Evolutionary conservation across 169 alveolate species (phyloP).

Genomic region (Hammondia hammondi): DNA sequence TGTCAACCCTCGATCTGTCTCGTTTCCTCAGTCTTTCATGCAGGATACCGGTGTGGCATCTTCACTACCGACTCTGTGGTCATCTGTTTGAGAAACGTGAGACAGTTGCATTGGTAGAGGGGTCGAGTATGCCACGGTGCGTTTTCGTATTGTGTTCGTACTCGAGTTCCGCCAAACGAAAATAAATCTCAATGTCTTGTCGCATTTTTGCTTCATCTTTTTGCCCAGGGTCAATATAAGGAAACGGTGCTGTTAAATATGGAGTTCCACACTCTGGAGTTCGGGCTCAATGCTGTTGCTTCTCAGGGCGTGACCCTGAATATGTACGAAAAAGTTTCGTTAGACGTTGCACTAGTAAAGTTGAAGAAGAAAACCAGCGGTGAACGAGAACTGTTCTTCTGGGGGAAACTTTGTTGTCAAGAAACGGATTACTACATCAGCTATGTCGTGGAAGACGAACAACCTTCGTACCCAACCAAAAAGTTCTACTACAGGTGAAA

Average conservation of each 20-base stretch:
- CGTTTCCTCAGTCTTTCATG: too few species aligned
- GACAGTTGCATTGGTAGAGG: too few species aligned
- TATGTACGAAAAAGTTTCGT: constrained; percentile 46
- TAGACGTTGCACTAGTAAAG: constrained; percentile 29
- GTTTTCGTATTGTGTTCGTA: too few species aligned
- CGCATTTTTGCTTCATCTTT: too few species aligned
- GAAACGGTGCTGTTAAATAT: constrained; percentile 11
- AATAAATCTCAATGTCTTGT: too few species aligned
- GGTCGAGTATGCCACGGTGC: too few species aligned
- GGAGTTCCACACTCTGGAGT: constrained; percentile 59
- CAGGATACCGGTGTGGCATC: too few species aligned
- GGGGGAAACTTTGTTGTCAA: constrained; percentile 54
- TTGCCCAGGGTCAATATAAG: too few species aligned
- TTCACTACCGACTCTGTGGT: too few species aligned
- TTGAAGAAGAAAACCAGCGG: constrained; percentile 12
- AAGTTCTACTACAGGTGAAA: constrained; percentile 55
- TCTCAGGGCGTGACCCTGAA: constrained; percentile 49
- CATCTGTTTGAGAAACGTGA: too few species aligned
- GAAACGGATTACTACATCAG: constrained; percentile 57
- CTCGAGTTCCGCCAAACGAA: too few species aligned
- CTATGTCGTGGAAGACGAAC: constrained; percentile 44
- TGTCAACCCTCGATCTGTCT: too few species aligned
- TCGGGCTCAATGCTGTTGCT: constrained; percentile 34
- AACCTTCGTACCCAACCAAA: constrained; percentile 39
- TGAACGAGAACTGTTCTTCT: constrained; percentile 40